Conservation (phyloP, 345 rosid genomes). For the Clausena lansium region DNA sequence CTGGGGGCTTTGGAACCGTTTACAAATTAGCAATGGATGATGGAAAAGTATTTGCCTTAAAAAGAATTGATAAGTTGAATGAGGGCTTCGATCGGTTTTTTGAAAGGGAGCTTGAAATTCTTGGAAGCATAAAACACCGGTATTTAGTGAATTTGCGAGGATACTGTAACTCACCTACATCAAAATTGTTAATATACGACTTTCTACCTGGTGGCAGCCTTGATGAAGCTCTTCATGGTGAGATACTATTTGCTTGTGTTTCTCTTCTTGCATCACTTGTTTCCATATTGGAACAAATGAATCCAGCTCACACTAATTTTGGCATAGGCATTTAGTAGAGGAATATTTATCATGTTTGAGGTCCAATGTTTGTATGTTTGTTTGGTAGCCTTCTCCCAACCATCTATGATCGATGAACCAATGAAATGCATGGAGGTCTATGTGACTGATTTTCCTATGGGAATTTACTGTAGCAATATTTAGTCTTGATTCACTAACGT, state of each 20-base stretch:
- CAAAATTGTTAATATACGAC: slow-evolving; percentile 87
- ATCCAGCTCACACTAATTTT: no score
- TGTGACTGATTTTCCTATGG: not conserved
- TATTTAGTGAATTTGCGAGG: slow-evolving; percentile 94
- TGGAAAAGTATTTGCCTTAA: slow-evolving; percentile 87
- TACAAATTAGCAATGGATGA: slow-evolving; percentile 97
- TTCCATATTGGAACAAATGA: not conserved
- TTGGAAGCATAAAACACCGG: slow-evolving; percentile 97
- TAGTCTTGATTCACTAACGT: not conserved
- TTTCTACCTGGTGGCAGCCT: slow-evolving; percentile 95
- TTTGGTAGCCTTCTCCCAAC: not conserved
- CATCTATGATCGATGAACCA: not conserved
- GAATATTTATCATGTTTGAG: not conserved
- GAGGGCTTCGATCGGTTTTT: slow-evolving; percentile 95
- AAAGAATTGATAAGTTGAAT: slow-evolving; percentile 80
- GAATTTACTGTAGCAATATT: not conserved
- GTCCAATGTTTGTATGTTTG: not conserved
- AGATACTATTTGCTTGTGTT: slow-evolving; percentile 15
- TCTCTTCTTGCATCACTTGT: slow-evolving; percentile 11
- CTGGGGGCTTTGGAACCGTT: slow-evolving; percentile 95
- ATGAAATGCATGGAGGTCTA: not conserved
- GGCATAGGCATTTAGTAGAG: not conserved
- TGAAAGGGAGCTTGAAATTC: slow-evolving; percentile 96
- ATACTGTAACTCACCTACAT: slow-evolving; percentile 90
- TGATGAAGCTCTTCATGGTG: slow-evolving; percentile 97